Conservation (phyloP, 208 protist genomes). For the Leishmania aethiopica region DNA sequence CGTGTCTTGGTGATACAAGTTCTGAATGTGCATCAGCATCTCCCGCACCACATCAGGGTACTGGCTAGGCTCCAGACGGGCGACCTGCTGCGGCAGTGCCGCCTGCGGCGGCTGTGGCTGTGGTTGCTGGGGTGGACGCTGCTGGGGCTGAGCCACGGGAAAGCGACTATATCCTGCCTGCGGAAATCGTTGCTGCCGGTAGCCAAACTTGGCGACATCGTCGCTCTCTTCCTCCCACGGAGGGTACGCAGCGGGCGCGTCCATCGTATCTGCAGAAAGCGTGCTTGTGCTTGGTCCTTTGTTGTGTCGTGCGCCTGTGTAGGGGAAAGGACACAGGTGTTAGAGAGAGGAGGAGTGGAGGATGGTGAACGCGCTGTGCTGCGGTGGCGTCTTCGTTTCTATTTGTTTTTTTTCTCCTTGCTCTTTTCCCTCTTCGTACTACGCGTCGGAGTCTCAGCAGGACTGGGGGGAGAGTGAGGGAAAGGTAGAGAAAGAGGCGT, state of each 20-base stretch:
- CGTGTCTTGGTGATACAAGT: conserved; percentile 70
- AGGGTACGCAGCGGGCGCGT: conserved; percentile 2
- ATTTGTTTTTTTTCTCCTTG: neutral
- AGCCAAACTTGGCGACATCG: conserved; percentile 7
- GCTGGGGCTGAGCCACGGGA: conserved; percentile 10
- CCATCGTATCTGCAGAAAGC: neutral
- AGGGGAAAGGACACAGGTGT: neutral
- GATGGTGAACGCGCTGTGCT: neutral
- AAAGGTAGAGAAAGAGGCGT: neutral
- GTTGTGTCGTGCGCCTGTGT: neutral
- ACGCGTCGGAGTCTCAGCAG: neutral
- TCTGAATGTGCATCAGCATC: conserved; percentile 51
- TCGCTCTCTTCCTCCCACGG: conserved; percentile 1
- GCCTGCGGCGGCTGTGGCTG: conserved; percentile 24
- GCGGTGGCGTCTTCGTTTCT: neutral
- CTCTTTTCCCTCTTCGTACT: neutral
- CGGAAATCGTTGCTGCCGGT: conserved; percentile 4
- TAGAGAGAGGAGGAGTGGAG: too few species aligned
- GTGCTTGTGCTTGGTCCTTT: too few species aligned
- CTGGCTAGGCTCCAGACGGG: conserved; percentile 27
- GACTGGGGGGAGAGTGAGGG: neutral
- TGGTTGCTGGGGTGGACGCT: conserved; percentile 6
- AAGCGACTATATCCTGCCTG: conserved; percentile 2
- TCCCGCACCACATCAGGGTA: conserved; percentile 30
- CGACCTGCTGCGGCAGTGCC: conserved; percentile 15